A percentile compares a stretch with the other conserved stretches of the same genome.
Conservation (phyloP, 257 asterid genomes). For the Verbascum thapsus region DNA sequence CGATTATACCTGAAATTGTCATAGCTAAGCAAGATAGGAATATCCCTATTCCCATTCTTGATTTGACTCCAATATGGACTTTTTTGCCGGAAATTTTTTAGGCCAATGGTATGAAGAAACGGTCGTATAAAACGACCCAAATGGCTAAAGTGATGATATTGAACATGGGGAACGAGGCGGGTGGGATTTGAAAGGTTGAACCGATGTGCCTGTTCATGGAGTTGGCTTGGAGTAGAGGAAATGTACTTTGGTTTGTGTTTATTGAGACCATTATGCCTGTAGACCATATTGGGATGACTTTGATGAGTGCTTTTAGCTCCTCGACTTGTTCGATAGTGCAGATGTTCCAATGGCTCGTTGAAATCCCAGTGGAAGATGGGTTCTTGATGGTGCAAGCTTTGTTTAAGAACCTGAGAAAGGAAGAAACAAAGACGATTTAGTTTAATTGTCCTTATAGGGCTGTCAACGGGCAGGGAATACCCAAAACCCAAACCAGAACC, state of each 20-base stretch:
- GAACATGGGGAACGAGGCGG: constrained; percentile 65
- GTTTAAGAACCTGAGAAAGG: constrained; percentile 56
- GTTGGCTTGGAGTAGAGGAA: constrained; percentile 61
- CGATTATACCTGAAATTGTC: constrained; percentile 53
- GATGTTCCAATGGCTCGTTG: constrained; percentile 49
- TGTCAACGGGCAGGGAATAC: no score
- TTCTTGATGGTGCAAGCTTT: constrained; percentile 67
- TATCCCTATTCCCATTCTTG: constrained; percentile 66
- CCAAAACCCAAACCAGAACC: no score
- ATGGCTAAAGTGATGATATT: constrained; percentile 39
- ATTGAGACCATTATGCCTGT: constrained; percentile 63
- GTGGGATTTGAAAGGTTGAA: constrained; percentile 56
- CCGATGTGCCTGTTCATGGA: constrained; percentile 62
- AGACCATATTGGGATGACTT: constrained; percentile 70
- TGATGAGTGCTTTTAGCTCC: constrained; percentile 60
- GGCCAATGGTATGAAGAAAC: constrained; percentile 52
- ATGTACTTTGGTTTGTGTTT: constrained; percentile 55
- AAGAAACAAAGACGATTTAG: neutral
- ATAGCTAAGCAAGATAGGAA: constrained; percentile 48
- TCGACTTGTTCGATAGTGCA: constrained; percentile 67
- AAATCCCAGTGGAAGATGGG: constrained; percentile 38
- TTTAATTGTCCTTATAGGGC: no score
- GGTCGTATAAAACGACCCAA: constrained; percentile 63
- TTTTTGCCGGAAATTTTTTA: constrained; percentile 49
- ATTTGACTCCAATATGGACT: constrained; percentile 45